Base-by-base conservation (phyloP, 768 basidiomycete genomes). In the Phylloporus rhodoxanthus region DNA sequence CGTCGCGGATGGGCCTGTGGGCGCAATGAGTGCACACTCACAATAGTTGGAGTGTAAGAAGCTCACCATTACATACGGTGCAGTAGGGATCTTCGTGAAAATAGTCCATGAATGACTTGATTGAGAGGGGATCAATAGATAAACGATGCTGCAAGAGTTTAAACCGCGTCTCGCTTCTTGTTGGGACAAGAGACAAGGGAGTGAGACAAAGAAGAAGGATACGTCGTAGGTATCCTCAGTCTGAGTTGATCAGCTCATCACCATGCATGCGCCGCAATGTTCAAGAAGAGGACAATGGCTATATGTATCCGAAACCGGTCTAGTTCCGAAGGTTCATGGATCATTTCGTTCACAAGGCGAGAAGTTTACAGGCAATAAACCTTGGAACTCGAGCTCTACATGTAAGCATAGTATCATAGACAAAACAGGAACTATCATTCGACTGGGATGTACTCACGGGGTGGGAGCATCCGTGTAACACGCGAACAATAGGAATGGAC, bases 131-230 rank as follows among this genome's bases (percentile, higher is more conserved):
- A 38, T 17, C 5, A 6, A 29, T 10, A 39, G 30, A 43, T 20
- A 36, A 45, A 34, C 20, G 45, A 50, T 5, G 39, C 7, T 2
- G 36, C 8, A 9, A 33, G 26, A 7, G 60, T 41, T 59, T 53
- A 60, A 59, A 52, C 53, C 40, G 50, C 32, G 19, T 25, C 40
- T 34, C 13, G 50, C 26, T 33, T 36, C 53, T 70, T 56, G 77
- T 74, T 49, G 42, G 17, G 41, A 48, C 26, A 37, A 37, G 68
- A 69, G 29, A 81, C 65, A 48, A 81, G 68, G 43, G 4, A 39
- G 51, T 60, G 58, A 64, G 58, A 64, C 63, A 65, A 57, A 33
- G 26, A 32, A 28, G 52, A 47, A 43, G 19, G 52, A 54, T 50
- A 56, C 48, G 58, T 56, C 56, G 51, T 29, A 45, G 44, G 46